Conservation (phyloP, 345 rosid genomes). For the Arabis hirsuta region DNA sequence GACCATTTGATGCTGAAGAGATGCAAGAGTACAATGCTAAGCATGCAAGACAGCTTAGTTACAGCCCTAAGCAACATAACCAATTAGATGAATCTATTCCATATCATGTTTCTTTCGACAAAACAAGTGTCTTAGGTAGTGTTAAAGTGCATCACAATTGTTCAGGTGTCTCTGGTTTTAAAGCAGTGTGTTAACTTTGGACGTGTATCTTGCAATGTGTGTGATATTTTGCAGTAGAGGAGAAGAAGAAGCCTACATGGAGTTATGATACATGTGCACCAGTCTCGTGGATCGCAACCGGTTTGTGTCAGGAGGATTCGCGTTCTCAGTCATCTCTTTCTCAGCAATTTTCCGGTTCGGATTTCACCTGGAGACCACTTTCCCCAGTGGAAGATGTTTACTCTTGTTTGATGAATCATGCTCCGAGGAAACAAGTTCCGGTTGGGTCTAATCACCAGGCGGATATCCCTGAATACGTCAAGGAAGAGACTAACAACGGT, state of each 20-base stretch:
- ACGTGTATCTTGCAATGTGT: slow-evolving; percentile 4
- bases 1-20: slow-evolving; percentile 59
- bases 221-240: slow-evolving; percentile 36
- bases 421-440: slow-evolving; percentile 51
- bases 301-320: slow-evolving; percentile 46
- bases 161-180: too few relatives aligned
- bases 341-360: slow-evolving; percentile 43
- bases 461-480: slow-evolving; percentile 50
- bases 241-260: too few relatives aligned
- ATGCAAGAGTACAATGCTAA: slow-evolving; percentile 51
- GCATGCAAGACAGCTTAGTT: slow-evolving; percentile 51
- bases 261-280: slow-evolving; percentile 21
- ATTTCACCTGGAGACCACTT: slow-evolving; percentile 41
- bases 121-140: slow-evolving; percentile 42
- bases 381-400: slow-evolving; percentile 41
- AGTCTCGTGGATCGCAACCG: slow-evolving; percentile 7
- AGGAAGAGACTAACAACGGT: slow-evolving; percentile 24
- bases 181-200: slow-evolving; percentile 18
- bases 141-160: background rate
- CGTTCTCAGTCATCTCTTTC: slow-evolving; percentile 39
- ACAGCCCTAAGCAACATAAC: slow-evolving; percentile 33
- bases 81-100: slow-evolving; percentile 40
- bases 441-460: slow-evolving; percentile 81
- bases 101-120: slow-evolving; percentile 27
- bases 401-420: slow-evolving; percentile 40